phyloP scores from a whole-genome alignment of 148 eudicot species.

The Vaccinium vitisidaea region DNA sequence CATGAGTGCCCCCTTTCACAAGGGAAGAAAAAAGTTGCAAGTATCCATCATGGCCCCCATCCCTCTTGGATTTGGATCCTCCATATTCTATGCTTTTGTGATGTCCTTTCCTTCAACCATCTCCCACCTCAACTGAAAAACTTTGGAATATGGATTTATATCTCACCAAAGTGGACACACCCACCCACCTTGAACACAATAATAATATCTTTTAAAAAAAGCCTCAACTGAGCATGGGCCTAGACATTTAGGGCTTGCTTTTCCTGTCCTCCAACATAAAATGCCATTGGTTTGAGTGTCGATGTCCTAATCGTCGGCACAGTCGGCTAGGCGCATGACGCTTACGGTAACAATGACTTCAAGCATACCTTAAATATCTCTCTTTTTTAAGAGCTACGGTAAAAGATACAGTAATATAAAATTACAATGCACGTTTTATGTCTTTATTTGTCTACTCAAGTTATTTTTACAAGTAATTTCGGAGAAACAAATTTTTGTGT shows the following conservation, averaged over 20 bases:
- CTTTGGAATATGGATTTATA: slow-evolving; percentile 16
- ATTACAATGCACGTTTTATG: not conserved
- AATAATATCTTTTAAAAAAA: not conserved
- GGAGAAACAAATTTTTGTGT: too few species aligned
- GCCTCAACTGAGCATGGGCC: slow-evolving; percentile 11
- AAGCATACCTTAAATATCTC: not conserved
- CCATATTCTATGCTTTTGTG: slow-evolving; percentile 24
- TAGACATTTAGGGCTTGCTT: not conserved
- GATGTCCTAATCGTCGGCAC: not conserved
- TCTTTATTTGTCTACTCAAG: not conserved
- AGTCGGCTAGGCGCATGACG: not conserved
- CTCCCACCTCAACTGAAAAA: slow-evolving; percentile 3
- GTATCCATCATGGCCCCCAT: slow-evolving; percentile 21
- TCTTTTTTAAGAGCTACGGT: not conserved
- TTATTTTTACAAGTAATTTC: not conserved
- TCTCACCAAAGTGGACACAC: slow-evolving; percentile 10
- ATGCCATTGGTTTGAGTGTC: slow-evolving; percentile 7
- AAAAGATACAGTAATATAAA: not conserved
- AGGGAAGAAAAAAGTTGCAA: slow-evolving; percentile 19
- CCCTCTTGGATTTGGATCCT: not conserved
- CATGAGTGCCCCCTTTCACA: slow-evolving; percentile 21
- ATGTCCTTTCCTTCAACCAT: slow-evolving; percentile 11
- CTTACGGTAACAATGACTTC: not conserved
- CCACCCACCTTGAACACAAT: not conserved
- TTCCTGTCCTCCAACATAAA: not conserved